Conservation (phyloP, 805 yeast genomes). For the Metschnikowia henanensis region DNA sequence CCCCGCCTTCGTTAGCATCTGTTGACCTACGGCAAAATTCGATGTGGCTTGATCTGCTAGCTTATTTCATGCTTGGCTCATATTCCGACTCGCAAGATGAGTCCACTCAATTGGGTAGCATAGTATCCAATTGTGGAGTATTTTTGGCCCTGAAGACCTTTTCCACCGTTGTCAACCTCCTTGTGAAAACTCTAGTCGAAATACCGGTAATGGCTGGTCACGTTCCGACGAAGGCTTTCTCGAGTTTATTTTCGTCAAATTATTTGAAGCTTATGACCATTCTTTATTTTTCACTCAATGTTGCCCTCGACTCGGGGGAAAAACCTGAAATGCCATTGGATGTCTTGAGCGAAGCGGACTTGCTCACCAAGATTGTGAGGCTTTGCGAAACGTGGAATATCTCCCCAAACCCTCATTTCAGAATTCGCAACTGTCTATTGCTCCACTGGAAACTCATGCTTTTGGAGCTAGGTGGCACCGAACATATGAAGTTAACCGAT, state of each 20-base stretch:
- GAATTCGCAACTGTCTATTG: slow-evolving; percentile 56
- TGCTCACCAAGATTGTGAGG: slow-evolving; percentile 46
- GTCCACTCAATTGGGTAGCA: slow-evolving; percentile 11
- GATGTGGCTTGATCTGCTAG: slow-evolving; percentile 8
- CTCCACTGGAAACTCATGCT: slow-evolving; percentile 54
- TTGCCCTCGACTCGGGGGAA: slow-evolving; percentile 16
- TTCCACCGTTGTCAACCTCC: slow-evolving; percentile 7
- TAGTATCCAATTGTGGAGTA: slow-evolving; percentile 13
- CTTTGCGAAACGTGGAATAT: slow-evolving; percentile 71
- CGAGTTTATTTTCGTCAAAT: slow-evolving; percentile 9
- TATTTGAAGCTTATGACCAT: slow-evolving; percentile 34
- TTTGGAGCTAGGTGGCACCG: slow-evolving; percentile 62
- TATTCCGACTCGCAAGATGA: slow-evolving; percentile 5
- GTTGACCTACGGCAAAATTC: slow-evolving; percentile 6
- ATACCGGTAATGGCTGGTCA: not conserved
- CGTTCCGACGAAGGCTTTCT: not conserved
- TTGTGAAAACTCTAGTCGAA: not conserved
- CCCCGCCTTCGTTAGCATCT: not conserved
- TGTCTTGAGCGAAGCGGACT: slow-evolving; percentile 29
- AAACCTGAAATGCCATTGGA: not conserved
- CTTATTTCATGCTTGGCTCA: slow-evolving; percentile 16
- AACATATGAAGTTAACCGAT: slow-evolving; percentile 43
- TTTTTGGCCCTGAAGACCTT: slow-evolving; percentile 22
- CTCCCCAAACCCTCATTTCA: slow-evolving; percentile 38
- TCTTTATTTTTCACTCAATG: slow-evolving; percentile 34